Evolutionary conservation across 805 yeast genomes (phyloP).

Genomic region (Starmerella potacharoeniae): DNA sequence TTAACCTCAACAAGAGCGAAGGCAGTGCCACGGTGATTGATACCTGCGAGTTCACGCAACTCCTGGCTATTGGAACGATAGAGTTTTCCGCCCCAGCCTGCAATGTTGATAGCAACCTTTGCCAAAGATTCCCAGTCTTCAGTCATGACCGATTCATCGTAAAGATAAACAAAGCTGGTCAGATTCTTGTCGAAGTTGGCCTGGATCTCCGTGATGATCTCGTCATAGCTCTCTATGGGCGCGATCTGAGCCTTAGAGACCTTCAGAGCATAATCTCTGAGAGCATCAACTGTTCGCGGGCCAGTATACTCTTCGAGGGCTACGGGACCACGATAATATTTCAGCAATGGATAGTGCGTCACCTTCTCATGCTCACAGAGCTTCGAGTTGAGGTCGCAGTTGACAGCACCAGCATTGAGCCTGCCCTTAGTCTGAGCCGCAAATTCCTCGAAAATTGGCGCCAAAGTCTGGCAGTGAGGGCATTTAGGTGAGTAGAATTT

Average conservation of each 20-base stretch:
- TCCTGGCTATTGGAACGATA: slow-evolving; percentile 15
- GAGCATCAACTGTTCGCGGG: slow-evolving; percentile 27
- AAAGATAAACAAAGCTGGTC: slow-evolving; percentile 31
- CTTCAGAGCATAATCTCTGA: slow-evolving; percentile 27
- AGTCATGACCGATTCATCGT: slow-evolving; percentile 30
- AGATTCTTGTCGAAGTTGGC: slow-evolving; percentile 21
- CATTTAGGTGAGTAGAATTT: slow-evolving; percentile 34
- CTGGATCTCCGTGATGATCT: slow-evolving; percentile 21
- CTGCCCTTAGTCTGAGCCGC: slow-evolving; percentile 27
- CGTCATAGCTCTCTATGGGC: slow-evolving; percentile 23
- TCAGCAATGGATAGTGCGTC: slow-evolving; percentile 20
- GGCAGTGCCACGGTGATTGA: slow-evolving; percentile 18
- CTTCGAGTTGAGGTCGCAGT: slow-evolving; percentile 29
- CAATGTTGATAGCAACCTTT: slow-evolving; percentile 24
- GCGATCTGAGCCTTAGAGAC: slow-evolving; percentile 24
- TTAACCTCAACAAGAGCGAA: slow-evolving; percentile 13
- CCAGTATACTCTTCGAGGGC: slow-evolving; percentile 22
- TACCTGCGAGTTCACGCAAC: slow-evolving; percentile 17
- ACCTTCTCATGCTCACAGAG: slow-evolving; percentile 30
- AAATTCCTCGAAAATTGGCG: slow-evolving; percentile 30
- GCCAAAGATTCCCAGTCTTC: slow-evolving; percentile 33
- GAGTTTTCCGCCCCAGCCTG: slow-evolving; percentile 14
- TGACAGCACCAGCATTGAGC: slow-evolving; percentile 33
- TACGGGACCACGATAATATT: slow-evolving; percentile 15
- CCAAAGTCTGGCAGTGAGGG: slow-evolving; percentile 31